Evolutionary conservation across 2,329 filamentous ascomycete genomes (phyloP), one percentile per base, ranked within the genome.

Genomic region (Elsinoe necatrix): DNA sequence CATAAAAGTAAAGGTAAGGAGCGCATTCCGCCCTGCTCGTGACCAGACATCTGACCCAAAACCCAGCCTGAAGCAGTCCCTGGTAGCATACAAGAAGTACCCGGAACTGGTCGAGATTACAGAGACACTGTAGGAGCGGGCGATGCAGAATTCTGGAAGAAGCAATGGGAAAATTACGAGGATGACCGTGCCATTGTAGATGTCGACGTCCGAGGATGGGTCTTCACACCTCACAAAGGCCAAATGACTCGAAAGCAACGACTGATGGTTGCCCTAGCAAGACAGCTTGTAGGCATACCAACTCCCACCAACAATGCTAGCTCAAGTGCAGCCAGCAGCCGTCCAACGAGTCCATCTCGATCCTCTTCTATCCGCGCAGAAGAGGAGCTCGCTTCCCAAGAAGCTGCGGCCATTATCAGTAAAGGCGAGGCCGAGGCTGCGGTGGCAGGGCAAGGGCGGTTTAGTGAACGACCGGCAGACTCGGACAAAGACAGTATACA

Each of bases 151-250:
- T 91, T 86, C 68, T 92, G 87, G 85, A 81, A 80, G 41, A 75
- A 82, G 56, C 83, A 92, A 65, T 95, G 88, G 87, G 83, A 91
- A 57, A 80, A 80, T 59, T 80, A 85, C 55, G 87, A 95, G 68
- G 85, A 92, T 59, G 84, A 90, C 65, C 87, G 86, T 68, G 89
- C 91, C 0, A 77, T 96, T 3, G 87, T 96, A 1, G 92, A 97
- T 67, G 89, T 97, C 4, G 92, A 98, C 68, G 89, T 98, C 21
- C 81, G 92, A 63, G 93, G 93, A 12, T 98, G 95, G 93, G 81
- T 97, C 54, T 98, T 95, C 70, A 83, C 84, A 37, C 92, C 92
- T 16, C 88, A 92, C 65, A 80, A 79, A 62, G 90, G 89, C 0
- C 90, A 89, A 3, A 84, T 96, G 80, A 92, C 82, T 23, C 81